A percentile compares a stretch with the other conserved stretches of the same genome.
Evolutionary conservation across 768 basidiomycete genomes (phyloP).

Genomic region (Rhodosporidiobolus odoratus): DNA sequence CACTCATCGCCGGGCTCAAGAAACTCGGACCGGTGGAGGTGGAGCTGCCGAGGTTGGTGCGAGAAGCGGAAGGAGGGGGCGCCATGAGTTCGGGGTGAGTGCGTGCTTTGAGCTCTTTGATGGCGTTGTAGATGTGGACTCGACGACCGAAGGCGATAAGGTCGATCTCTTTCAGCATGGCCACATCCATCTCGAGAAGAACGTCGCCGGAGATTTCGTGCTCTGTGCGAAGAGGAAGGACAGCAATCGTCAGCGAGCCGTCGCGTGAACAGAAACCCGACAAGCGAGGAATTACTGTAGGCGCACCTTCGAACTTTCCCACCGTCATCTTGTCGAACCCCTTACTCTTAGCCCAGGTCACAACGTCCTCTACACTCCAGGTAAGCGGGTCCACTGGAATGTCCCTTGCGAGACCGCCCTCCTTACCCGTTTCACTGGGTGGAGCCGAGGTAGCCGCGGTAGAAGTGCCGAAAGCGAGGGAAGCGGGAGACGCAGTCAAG

Average conservation of each 20-base stretch:
- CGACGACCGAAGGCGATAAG: slow-evolving; percentile 92
- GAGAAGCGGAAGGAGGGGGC: neutral
- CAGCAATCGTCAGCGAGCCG: neutral
- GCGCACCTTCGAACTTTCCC: slow-evolving; percentile 76
- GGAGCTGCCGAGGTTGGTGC: neutral
- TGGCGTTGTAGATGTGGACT: slow-evolving; percentile 84
- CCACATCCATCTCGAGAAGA: slow-evolving; percentile 84
- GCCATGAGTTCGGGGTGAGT: slow-evolving; percentile 3
- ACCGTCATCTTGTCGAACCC: slow-evolving; percentile 79
- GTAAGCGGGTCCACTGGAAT: slow-evolving; percentile 43
- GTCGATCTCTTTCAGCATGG: slow-evolving; percentile 91
- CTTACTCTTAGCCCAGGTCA: slow-evolving; percentile 76
- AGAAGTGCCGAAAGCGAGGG: neutral
- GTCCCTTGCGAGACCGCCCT: neutral
- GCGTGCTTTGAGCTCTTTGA: slow-evolving; percentile 65
- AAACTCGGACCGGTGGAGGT: neutral
- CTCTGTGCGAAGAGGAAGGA: slow-evolving; percentile 53
- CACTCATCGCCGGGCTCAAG: slow-evolving; percentile 8
- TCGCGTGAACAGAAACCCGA: neutral
- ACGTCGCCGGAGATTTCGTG: slow-evolving; percentile 99
- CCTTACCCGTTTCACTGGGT: neutral
- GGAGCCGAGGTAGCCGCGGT: neutral
- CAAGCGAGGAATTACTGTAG: neutral
- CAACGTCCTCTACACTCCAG: slow-evolving; percentile 83
- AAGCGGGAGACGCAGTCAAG: neutral